Conservation (phyloP, 305 asterid species). For the Stenogyne calaminthoides region DNA sequence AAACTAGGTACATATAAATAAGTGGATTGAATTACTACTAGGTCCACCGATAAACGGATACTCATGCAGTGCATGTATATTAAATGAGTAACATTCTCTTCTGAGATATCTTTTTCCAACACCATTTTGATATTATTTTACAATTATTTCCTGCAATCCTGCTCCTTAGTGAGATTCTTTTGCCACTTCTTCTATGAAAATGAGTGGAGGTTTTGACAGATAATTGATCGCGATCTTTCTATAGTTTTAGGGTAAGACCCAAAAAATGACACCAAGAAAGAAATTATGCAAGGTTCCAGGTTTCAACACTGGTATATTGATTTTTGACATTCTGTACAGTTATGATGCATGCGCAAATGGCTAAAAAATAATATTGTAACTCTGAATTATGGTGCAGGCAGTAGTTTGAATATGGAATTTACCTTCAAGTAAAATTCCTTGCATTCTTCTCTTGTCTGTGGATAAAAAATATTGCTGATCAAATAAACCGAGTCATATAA, state of each 20-base stretch:
- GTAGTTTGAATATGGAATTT: constrained; percentile 23
- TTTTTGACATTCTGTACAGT: background rate
- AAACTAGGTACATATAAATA: background rate
- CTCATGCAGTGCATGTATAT: background rate
- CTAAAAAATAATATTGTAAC: background rate
- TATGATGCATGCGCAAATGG: background rate
- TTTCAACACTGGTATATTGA: background rate
- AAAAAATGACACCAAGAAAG: background rate
- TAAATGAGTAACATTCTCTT: constrained; percentile 2
- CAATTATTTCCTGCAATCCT: background rate
- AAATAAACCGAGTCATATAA: constrained; percentile 16
- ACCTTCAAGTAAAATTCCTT: constrained; percentile 75
- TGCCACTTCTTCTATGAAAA: background rate
- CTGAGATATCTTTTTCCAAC: background rate
- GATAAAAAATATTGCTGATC: constrained; percentile 24
- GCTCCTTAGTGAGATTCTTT: background rate
- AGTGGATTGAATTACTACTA: background rate
- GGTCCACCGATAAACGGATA: constrained; percentile 1
- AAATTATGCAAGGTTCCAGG: background rate
- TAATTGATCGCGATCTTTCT: background rate
- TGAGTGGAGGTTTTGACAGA: background rate
- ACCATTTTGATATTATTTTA: background rate
- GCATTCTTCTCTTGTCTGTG: constrained; percentile 69
- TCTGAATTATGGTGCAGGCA: constrained; percentile 3
- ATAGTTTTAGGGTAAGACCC: background rate